Evolutionary conservation across 1,139 yeast species (phyloP), one percentile per base, ranked within the genome.

Genomic region (Maudiozyma humilis): DNA sequence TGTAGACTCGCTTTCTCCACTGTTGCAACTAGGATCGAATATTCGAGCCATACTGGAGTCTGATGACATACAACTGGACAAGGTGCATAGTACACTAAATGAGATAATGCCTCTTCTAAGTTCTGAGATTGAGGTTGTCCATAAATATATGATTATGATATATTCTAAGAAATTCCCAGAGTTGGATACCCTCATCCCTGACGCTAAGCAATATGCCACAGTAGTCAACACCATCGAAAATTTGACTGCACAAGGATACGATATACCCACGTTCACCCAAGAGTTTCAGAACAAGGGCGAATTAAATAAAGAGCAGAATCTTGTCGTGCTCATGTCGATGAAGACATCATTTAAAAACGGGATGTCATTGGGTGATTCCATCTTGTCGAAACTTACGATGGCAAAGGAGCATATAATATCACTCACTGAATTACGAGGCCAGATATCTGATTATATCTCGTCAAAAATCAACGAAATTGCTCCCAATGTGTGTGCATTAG

Each of bases 271-370:
- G 70, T 5, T 62, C 64, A 19, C 53, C 56, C 3, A 56, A 63
- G 58, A 65, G 14, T 61, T 81, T 37, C 66, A 67, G 41, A 48
- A 50, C n/a, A 42, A 41, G 12, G 50, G 47, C 2, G 25, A 29
- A 3, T 30, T 56, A 17, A 43, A 47, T 3, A 75, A 74, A 43
- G 94, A 88, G 42, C 83, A 83, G 51, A 69, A 79, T 0, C 70
- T 88, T 58, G 82, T 86, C 2, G 65, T 88, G 5, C 75, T 82
- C 1, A 85, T 88, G 82, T 76, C 95, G 0, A 80, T 86, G 1
- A 68, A 80, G 33, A 69, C 71, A 19, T 69, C 71, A 1, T 63
- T 61, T 31, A 65, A 69, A 1, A 30, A 38, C 1, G 38, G 42
- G 3, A 37, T 50, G 10, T 47, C 47, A 3, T 60, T 79, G 13